Evolutionary conservation across 2,329 filamentous ascomycete species (phyloP), one percentile per base, ranked within the genome.

Genomic region (Mollisia scopiformis): DNA sequence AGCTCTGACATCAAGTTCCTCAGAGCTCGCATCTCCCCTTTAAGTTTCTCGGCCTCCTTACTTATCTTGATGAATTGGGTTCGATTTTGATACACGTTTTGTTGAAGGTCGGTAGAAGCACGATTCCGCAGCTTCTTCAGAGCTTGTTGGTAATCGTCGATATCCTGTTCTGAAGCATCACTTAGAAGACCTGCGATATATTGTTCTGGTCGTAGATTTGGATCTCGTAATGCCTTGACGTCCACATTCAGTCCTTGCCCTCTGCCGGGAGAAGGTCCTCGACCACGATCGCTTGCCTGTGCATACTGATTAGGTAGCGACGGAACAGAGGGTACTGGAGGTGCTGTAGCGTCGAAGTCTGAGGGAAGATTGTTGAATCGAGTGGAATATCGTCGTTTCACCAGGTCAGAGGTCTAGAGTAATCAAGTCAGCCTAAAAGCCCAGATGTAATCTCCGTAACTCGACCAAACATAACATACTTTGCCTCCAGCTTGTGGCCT

Each of bases 11-110:
- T 97, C 55, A 98, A 83, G 66, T 92, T 92, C 47, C 91, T 87
- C 31, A 99, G 84, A 6, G 91, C 91, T 55, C 92, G 87, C 95
- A 99, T 98, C 75, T 99, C 95, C 58, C 87, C 87, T 78, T 98
- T 98, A 60, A 99, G 86, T 79, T 97, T 97, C 77, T 99, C 95
- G 1, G 96, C 95, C 78, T 99, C 95, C 77, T 98, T 97, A 74
- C 93, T 97, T 76, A 99, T 98, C 77, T 96, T 96, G 81, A 99
- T 98, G 73, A 99, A 99, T 72, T 98, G 95, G 0, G 92, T 96
- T 52, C 95, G 88, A 76, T 99, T 99, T 75, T 97, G 93, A 77
- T 96, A 94, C 54, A 99, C 90, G 76, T 93, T 98, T 73, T 96
- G 92, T 76, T 98, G 94, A 23, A 99, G 82, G 69, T 98, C 93